A percentile compares a stretch with the other conserved stretches of the same genome.
These are phyloP conservation scores for Volvox africanus DNA, from an alignment of 139 green algal genomes.

Conservation along the genomic window DNA sequence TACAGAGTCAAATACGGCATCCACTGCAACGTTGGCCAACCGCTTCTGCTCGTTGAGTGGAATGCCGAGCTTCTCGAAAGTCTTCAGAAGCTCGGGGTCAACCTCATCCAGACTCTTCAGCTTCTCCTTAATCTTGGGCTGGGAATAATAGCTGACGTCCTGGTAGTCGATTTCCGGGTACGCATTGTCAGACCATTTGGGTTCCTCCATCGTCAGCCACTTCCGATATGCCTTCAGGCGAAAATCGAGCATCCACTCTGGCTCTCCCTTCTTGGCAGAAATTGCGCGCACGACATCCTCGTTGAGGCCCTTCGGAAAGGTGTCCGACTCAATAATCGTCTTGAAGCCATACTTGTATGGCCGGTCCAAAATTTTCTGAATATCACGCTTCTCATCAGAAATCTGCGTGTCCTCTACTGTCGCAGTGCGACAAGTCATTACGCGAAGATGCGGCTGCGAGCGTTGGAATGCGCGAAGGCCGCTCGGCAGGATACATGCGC, in stretches of 20 bases:
- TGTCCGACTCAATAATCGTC: slow-evolving; percentile 92
- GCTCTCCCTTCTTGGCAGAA: slow-evolving; percentile 98
- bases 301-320: slow-evolving; percentile 80
- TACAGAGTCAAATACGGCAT: slow-evolving; percentile 98
- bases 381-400: slow-evolving; percentile 67
- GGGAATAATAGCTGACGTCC: slow-evolving; percentile 94
- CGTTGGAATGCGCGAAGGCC: background rate
- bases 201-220: slow-evolving; percentile 98
- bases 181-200: slow-evolving; percentile 91
- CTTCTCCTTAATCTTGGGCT: slow-evolving; percentile 94
- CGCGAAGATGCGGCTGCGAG: background rate
- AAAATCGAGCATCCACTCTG: slow-evolving; percentile 99
- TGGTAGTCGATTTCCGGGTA: slow-evolving; percentile 90
- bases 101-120: slow-evolving; percentile 93
- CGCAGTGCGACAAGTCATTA: background rate
- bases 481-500: background rate
- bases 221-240: slow-evolving; percentile 92
- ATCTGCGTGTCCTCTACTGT: slow-evolving; percentile 23
- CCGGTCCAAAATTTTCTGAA: slow-evolving; percentile 79
- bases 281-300: slow-evolving; percentile 98
- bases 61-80: slow-evolving; percentile 99
- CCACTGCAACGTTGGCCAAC: slow-evolving; percentile 96
- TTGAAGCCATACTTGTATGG: slow-evolving; percentile 98
- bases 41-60: slow-evolving; percentile 98
- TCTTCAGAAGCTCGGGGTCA: slow-evolving; percentile 96